phyloP scores from a whole-genome alignment of 805 yeast genomes.

The Saccharomyces kudriavzevii region DNA sequence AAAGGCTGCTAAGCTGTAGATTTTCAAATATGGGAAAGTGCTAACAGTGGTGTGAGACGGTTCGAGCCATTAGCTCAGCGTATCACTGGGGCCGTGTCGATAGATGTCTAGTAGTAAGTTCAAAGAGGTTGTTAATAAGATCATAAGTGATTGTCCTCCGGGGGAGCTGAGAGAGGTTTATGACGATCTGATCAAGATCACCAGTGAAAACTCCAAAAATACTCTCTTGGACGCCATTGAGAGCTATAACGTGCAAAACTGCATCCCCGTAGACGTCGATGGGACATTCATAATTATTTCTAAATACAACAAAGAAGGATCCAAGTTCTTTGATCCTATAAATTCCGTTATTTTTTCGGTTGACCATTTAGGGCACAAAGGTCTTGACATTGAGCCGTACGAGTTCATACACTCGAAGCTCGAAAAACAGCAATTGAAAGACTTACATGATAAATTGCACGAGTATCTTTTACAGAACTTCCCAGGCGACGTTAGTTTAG shows the following conservation, averaged over 20 bases:
- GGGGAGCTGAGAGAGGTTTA: constrained; percentile 30
- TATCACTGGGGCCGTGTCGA: neutral
- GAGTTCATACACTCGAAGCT: constrained; percentile 14
- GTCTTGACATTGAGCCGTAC: constrained; percentile 45
- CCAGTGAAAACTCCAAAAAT: constrained; percentile 33
- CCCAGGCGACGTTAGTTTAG: constrained; percentile 45
- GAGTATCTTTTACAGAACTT: constrained; percentile 57
- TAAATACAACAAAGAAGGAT: constrained; percentile 39
- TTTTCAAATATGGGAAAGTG: neutral
- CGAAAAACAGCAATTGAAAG: constrained; percentile 11
- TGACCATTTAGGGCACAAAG: constrained; percentile 43
- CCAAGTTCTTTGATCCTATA: constrained; percentile 50
- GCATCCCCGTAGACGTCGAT: constrained; percentile 29
- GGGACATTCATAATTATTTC: constrained; percentile 38
- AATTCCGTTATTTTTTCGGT: constrained; percentile 46
- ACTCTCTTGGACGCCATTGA: constrained; percentile 33
- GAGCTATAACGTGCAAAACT: constrained; percentile 35
- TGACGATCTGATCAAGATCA: constrained; percentile 37
- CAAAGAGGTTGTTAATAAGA: constrained; percentile 20
- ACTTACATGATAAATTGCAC: constrained; percentile 15
- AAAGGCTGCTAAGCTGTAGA: neutral
- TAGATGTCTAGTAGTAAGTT: constrained; percentile 17
- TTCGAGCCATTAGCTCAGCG: neutral
- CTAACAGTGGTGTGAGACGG: neutral
- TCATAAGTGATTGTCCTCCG: constrained; percentile 28